phyloP scores from a whole-genome alignment of 75 land plant species.

The Pinus tabuliformis region DNA sequence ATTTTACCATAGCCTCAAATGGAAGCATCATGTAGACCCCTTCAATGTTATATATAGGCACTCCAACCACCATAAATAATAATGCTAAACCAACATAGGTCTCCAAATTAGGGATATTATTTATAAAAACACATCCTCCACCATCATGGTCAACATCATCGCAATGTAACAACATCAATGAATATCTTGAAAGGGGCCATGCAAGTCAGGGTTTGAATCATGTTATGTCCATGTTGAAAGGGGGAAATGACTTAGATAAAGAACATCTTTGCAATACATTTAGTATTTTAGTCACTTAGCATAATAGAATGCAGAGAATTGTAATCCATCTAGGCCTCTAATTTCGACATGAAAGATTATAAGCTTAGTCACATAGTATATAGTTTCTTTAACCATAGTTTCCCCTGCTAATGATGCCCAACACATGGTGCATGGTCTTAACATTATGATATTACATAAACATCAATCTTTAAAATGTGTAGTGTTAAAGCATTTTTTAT shows the following conservation, averaged over 20 bases:
- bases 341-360: constrained; percentile 24
- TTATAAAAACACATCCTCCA: constrained; percentile 40
- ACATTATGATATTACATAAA: no score
- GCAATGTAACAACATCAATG: constrained; percentile 70
- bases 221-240: constrained; percentile 67
- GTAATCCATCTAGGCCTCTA: neutral
- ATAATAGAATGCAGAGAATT: neutral
- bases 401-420: no score
- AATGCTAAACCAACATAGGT: constrained; percentile 32
- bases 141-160: constrained; percentile 83
- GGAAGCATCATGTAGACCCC: constrained; percentile 87
- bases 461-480: no score
- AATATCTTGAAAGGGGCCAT: constrained; percentile 92
- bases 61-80: constrained; percentile 71
- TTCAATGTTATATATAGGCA: constrained; percentile 84
- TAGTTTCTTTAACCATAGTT: no score
- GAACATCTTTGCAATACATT: constrained; percentile 38
- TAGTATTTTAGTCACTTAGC: constrained; percentile 8
- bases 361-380: constrained; percentile 16
- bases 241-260: constrained; percentile 65
- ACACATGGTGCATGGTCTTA: no score
- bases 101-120: constrained; percentile 14
- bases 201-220: constrained; percentile 72
- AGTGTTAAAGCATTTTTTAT: no score
- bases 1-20: constrained; percentile 49